Percentiles rank a stretch among this genome's conserved stretches.
These are phyloP conservation scores for Globisporangium barbulae DNA, from an alignment of 352 stramenopile species.

Conservation along the genomic window DNA sequence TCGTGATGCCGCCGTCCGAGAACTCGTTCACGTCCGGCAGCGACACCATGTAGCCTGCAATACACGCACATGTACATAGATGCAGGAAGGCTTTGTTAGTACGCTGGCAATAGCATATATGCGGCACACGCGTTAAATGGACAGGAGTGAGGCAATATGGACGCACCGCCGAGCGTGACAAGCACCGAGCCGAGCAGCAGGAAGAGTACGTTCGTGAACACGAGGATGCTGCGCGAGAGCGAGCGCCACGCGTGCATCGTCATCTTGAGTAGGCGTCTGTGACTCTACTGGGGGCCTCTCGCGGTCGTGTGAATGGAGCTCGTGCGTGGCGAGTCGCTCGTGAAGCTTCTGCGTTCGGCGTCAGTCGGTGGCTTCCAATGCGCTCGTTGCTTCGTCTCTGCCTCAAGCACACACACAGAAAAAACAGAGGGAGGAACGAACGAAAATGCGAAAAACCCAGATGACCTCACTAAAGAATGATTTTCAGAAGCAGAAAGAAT, in stretches of 20 bases:
- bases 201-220: slow-evolving; percentile 89
- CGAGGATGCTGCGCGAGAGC: slow-evolving; percentile 71
- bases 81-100: not conserved
- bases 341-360: no score
- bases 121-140: not conserved
- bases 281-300: not conserved
- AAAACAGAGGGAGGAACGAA: no score
- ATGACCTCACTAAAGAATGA: no score
- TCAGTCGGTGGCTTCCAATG: not conserved
- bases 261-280: slow-evolving; percentile 22
- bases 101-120: not conserved
- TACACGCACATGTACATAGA: slow-evolving; percentile 9
- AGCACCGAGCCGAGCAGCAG: slow-evolving; percentile 77
- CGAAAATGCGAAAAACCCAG: no score
- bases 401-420: no score
- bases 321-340: not conserved
- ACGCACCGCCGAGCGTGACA: slow-evolving; percentile 69
- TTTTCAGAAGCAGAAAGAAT: no score
- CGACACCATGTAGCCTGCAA: slow-evolving; percentile 75
- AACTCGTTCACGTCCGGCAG: slow-evolving; percentile 79
- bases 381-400: no score
- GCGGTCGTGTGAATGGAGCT: not conserved
- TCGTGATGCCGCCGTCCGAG: slow-evolving; percentile 71
- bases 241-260: slow-evolving; percentile 62
- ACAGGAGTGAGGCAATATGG: not conserved